Percentiles rank a stretch among this genome's conserved stretches.
Conservation (phyloP, 2,329 filamentous ascomycete species). For the Colletotrichum scovillei region DNA sequence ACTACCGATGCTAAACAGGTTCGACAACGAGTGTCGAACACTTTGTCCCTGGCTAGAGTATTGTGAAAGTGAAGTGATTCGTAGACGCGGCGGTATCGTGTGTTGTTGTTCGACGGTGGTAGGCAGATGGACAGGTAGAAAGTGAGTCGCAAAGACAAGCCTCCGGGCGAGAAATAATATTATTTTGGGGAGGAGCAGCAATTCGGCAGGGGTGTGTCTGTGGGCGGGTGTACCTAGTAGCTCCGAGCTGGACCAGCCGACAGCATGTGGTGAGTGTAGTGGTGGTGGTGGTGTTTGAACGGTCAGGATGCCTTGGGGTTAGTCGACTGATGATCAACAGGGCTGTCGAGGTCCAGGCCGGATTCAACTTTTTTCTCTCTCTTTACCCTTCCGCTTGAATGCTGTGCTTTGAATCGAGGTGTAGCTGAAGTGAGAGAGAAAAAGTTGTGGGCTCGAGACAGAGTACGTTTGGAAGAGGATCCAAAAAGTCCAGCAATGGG, state of each 20-base stretch:
- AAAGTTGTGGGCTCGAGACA: conserved; percentile 33
- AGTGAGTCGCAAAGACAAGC: conserved; percentile 35
- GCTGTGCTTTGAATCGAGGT: conserved; percentile 18
- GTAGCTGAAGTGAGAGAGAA: conserved; percentile 24
- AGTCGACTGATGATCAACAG: conserved; percentile 32
- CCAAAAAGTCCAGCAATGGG: conserved; percentile 30
- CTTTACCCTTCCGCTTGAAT: neutral
- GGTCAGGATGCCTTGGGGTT: conserved; percentile 22
- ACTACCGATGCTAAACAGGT: conserved; percentile 42
- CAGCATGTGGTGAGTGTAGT: conserved; percentile 29
- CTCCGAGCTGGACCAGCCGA: conserved; percentile 35
- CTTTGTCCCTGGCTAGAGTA: conserved; percentile 40
- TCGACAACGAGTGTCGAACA: conserved; percentile 39
- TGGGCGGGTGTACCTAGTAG: conserved; percentile 36
- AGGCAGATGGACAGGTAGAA: conserved; percentile 24
- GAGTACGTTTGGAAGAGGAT: conserved; percentile 22
- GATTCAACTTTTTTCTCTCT: conserved; percentile 15
- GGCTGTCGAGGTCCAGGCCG: conserved; percentile 31
- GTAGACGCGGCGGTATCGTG: conserved; percentile 7
- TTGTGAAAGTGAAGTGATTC: conserved; percentile 28
- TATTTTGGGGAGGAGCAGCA: conserved; percentile 39
- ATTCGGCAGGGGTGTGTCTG: conserved; percentile 38
- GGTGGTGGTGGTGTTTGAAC: conserved; percentile 26
- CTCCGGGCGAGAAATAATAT: conserved; percentile 38
- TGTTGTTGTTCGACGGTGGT: conserved; percentile 25